A percentile compares a stretch with the other conserved stretches of the same genome.
phyloP scores from a whole-genome alignment of 78 protist species.

The Polysphondylium violaceum region DNA sequence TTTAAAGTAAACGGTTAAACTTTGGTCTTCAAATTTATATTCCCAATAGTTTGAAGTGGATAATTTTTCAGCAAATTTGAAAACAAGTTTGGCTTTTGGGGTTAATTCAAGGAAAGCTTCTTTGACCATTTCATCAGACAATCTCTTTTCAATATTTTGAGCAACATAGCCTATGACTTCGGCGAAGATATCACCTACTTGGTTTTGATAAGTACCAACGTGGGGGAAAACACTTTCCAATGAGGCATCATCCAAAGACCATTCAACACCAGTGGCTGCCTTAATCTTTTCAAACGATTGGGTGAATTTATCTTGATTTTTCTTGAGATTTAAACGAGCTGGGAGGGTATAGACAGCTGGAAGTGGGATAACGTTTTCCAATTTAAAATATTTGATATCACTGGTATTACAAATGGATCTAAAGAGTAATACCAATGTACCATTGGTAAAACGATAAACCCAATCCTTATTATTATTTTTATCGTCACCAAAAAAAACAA shows the following conservation, averaged over 20 bases:
- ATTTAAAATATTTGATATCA: constrained; percentile 18
- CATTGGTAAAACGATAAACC: constrained; percentile 6
- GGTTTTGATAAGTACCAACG: background rate
- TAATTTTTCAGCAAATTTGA: constrained; percentile 3
- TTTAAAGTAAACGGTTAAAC: constrained; percentile 25
- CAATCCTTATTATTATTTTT: no score
- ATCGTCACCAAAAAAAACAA: no score
- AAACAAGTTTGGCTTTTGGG: constrained; percentile 12
- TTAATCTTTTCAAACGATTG: constrained; percentile 43
- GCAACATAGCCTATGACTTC: constrained; percentile 4
- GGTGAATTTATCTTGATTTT: constrained; percentile 18
- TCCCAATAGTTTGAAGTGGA: constrained; percentile 2
- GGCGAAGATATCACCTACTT: constrained; percentile 30
- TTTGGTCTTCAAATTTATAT: constrained; percentile 3
- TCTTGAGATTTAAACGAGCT: constrained; percentile 17
- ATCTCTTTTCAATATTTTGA: constrained; percentile 34
- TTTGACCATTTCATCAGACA: constrained; percentile 46
- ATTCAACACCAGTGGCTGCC: constrained; percentile 11
- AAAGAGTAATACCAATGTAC: background rate
- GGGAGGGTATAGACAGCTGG: constrained; percentile 38
- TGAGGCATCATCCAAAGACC: constrained; percentile 28
- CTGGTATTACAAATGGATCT: constrained; percentile 9
- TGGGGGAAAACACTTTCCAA: constrained; percentile 25
- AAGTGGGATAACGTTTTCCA: constrained; percentile 48
- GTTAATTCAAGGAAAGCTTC: constrained; percentile 63